Base-by-base conservation (phyloP, 2,329 filamentous ascomycete genomes). In the Atkinsonella hypoxylon region DNA sequence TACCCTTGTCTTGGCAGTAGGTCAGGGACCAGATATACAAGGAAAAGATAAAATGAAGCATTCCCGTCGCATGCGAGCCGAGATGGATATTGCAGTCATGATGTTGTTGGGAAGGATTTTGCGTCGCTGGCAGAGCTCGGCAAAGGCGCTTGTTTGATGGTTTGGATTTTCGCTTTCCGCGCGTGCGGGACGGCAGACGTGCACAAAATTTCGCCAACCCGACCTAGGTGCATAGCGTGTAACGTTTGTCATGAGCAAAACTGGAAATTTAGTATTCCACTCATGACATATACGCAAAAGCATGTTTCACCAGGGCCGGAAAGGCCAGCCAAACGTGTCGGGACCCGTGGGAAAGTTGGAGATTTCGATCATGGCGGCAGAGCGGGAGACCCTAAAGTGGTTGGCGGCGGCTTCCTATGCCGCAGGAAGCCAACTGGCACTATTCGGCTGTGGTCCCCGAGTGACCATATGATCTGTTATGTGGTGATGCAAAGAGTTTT, bases 241-340 rank as follows among this genome's bases (percentile, higher is more conserved):
- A 47, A 47, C 45, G 45, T 47, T 4, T 47, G 34, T 30, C 45
- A 47, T 31, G 45, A 45, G 26, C 6, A 47, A 39, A 47, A 32
- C 45, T 47, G 45, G 45, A 26, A 38, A 47, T 47, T 47, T 20
- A 30, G 43, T 45, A 34, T 45, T 13, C 34, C 45, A 13, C 3
- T 40, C 4, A 10, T 46, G 45, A 47, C 9, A 45, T 45, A 22
- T 26, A 47, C 34, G 34, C 45, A 17, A 47, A 47, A 32, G 45
- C 45, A 47, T 47, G 45, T 39, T 47, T 47, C 45, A 47, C 45
- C 36, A 30, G 34, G 45, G 39, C 45, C 45, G 45, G 45, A 47
- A 47, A 47, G 45, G 34, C 34, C 45, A 47, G 45, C 45, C 45
- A 47, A 47, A 39, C 45, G 45, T 47, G 45, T 47, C 45, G n/a